phyloP scores from a whole-genome alignment of 2,329 filamentous ascomycete species.

The Verticillium tricorpus region DNA sequence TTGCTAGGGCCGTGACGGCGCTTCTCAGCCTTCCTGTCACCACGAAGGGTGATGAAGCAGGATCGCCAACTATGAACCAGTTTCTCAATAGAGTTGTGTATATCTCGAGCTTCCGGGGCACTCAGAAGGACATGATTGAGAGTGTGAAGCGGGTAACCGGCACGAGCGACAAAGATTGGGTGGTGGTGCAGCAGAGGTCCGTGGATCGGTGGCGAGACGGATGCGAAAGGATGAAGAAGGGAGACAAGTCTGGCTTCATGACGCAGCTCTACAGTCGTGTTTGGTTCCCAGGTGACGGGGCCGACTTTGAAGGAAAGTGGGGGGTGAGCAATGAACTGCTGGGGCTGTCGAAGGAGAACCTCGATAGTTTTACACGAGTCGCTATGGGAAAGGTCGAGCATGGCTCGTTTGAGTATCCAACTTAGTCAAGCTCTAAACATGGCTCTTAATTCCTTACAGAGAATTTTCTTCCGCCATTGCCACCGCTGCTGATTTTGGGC shows the following conservation, averaged over 20 bases:
- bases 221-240: not conserved
- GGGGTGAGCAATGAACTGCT: not conserved
- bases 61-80: slow-evolving; percentile 9
- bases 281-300: not conserved
- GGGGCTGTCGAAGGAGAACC: not conserved
- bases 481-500: no score
- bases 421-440: no score
- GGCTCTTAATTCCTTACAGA: no score
- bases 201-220: no score
- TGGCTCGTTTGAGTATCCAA: no score
- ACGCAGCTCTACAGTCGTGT: not conserved
- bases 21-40: slow-evolving; percentile 33
- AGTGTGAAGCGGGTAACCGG: slow-evolving; percentile 53
- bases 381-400: no score
- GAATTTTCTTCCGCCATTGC: no score
- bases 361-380: not conserved
- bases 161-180: slow-evolving; percentile 57
- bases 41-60: not conserved
- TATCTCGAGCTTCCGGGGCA: slow-evolving; percentile 52
- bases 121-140: slow-evolving; percentile 61
- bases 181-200: no score
- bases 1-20: slow-evolving; percentile 31
- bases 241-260: not conserved
- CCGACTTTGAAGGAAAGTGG: not conserved
- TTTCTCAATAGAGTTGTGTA: slow-evolving; percentile 43